Evolutionary conservation across 1,284 basidiomycete genomes (phyloP).

Genomic region (Trametes sp.): DNA sequence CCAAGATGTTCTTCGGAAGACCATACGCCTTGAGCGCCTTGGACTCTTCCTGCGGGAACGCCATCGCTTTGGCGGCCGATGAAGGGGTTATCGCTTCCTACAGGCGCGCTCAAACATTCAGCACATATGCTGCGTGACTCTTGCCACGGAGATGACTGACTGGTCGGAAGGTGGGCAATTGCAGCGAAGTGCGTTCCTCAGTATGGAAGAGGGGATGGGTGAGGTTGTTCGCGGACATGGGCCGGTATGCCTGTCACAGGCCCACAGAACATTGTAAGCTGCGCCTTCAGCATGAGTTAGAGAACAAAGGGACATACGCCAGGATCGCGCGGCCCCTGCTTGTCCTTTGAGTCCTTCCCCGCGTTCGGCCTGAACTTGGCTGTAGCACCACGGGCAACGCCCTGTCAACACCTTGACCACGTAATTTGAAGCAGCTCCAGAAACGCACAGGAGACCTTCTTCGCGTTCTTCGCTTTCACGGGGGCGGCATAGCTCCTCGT

Average conservation of each 20-base stretch:
- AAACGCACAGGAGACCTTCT: constrained; percentile 29
- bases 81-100: constrained; percentile 48
- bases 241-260: constrained; percentile 38
- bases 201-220: constrained; percentile 46
- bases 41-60: constrained; percentile 52
- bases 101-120: neutral
- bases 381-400: neutral
- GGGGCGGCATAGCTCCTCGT: constrained; percentile 26
- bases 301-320: constrained; percentile 22
- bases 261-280: neutral
- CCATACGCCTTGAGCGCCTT: constrained; percentile 68
- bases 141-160: constrained; percentile 40
- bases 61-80: constrained; percentile 51
- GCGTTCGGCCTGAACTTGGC: constrained; percentile 28
- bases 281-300: too few species aligned
- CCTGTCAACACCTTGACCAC: neutral
- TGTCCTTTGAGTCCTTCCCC: constrained; percentile 18
- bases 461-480: constrained; percentile 16
- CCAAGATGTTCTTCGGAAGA: constrained; percentile 65
- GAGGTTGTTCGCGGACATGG: constrained; percentile 46
- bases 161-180: constrained; percentile 49
- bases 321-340: constrained; percentile 21
- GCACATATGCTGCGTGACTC: neutral
- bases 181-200: constrained; percentile 39
- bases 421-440: too few species aligned